Conservation (phyloP, 805 yeast genomes). For the Wickerhamiella siamensis region DNA sequence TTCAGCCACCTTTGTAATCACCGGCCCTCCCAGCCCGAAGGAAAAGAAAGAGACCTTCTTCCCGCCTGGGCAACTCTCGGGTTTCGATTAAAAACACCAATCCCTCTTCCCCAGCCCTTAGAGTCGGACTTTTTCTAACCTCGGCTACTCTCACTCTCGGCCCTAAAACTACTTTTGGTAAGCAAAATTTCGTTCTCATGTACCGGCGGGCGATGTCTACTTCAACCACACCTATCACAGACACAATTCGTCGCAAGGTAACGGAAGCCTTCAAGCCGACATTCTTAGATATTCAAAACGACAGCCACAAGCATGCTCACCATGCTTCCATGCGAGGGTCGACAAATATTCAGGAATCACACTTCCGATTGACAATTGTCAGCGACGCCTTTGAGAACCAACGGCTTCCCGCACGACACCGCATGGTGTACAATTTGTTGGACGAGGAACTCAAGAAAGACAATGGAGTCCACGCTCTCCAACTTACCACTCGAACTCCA, state of each 20-base stretch:
- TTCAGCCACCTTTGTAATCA: not conserved
- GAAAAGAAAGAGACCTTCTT: not conserved
- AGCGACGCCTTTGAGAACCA: slow-evolving; percentile 54
- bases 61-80: not conserved
- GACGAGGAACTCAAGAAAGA: slow-evolving; percentile 50
- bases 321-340: slow-evolving; percentile 74
- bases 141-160: too few relatives aligned
- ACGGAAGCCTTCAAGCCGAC: slow-evolving; percentile 31
- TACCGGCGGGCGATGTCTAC: not conserved
- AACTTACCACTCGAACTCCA: slow-evolving; percentile 66
- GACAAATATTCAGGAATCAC: slow-evolving; percentile 59
- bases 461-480: slow-evolving; percentile 77
- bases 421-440: slow-evolving; percentile 53
- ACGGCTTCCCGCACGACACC: slow-evolving; percentile 58
- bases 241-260: slow-evolving; percentile 33
- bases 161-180: too few relatives aligned
- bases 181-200: too few relatives aligned
- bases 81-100: not conserved
- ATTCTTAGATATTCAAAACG: slow-evolving; percentile 46
- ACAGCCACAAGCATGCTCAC: slow-evolving; percentile 76
- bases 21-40: not conserved
- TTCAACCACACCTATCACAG: slow-evolving; percentile 32
- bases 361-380: slow-evolving; percentile 61
- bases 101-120: too few relatives aligned
- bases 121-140: too few relatives aligned